These are phyloP conservation scores for Ophiosphaerella korrae DNA, from an alignment of 2,329 filamentous ascomycete genomes.

Conservation along the genomic window DNA sequence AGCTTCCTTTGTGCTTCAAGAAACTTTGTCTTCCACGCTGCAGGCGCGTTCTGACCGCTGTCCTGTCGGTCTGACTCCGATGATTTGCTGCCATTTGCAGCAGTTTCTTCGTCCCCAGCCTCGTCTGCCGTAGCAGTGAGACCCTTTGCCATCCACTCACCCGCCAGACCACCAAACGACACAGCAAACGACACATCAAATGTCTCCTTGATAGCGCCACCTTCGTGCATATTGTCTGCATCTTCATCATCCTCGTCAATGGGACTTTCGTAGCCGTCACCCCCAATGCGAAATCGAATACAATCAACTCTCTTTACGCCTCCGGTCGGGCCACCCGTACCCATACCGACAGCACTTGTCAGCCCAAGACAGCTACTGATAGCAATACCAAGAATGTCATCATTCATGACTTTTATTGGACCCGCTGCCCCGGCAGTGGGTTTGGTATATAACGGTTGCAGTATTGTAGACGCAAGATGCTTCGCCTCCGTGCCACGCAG, in stretches of 20 bases:
- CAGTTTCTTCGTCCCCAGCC: constrained; percentile 3
- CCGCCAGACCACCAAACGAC: constrained; percentile 48
- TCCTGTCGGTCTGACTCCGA: constrained; percentile 19
- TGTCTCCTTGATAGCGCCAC: constrained; percentile 40
- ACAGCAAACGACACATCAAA: constrained; percentile 54
- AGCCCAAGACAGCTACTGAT: constrained; percentile 52
- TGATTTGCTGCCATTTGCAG: background rate
- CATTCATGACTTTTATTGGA: constrained; percentile 38
- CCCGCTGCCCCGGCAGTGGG: constrained; percentile 18
- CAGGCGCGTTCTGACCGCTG: constrained; percentile 15
- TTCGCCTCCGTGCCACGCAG: constrained; percentile 55
- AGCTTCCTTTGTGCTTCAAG: constrained; percentile 40
- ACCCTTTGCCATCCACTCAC: constrained; percentile 51
- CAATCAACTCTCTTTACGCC: constrained; percentile 49
- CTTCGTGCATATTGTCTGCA: constrained; percentile 16
- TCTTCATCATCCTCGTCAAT: constrained; percentile 49
- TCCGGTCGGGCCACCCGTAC: constrained; percentile 37
- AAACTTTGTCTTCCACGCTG: constrained; percentile 43
- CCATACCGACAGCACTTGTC: constrained; percentile 43
- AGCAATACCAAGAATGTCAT: constrained; percentile 46
- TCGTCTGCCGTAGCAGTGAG: constrained; percentile 27
- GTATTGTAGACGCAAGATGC: constrained; percentile 51
- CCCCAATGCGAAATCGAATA: constrained; percentile 48
- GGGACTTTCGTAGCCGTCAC: constrained; percentile 48
- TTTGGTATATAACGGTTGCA: constrained; percentile 45